Base-by-base conservation (phyloP, 352 stramenopile species). In the Phytophthora europaea region DNA sequence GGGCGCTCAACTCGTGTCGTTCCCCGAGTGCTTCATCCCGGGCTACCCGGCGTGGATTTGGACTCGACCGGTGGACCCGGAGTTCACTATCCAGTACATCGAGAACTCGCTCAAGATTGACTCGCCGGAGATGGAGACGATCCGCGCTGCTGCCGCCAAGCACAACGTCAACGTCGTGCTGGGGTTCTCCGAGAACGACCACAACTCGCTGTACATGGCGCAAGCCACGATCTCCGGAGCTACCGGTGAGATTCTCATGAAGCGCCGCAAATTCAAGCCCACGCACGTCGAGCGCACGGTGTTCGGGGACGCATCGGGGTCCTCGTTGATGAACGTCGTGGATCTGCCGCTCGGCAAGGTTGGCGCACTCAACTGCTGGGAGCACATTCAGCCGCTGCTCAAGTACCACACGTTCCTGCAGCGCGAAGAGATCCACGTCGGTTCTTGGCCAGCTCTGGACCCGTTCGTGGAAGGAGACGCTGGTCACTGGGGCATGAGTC, bases 111-210 rank as follows among this genome's bases (percentile, higher is more conserved):
- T 76, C 16, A 54, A 57, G 10, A 20, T 76, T 4, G 51, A 79
- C n/a, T 79, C 67, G 9, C 16, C 50, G 12, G 67, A 79, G 61
- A 79, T 79, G 72, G 36, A 72, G 16, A 72, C 31, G 26, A 79
- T 79, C 47, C 58, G 62, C 33, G 61, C 66, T n/a, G 23, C 61
- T n/a, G 61, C 67, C 15, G 58, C 61, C 16, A 63, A 61, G 18
- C 64, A 75, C 67, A 74, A 69, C 51, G 56, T 79, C 56, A 62
- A 70, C 47, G 70, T 77, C 52, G 70, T 73, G 50, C 31, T 79
- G 7, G 72, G 66, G 26, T 75, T 75, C 67, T 75, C 72, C 8
- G 72, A 79, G 67, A 77, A 79, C 20, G 61, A 79, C 66, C 53
- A 72, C 59, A 65, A 79, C 61, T 72, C 66, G 72, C 61, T 79